Evolutionary conservation across 352 stramenopile genomes (phyloP).

Genomic region (Globisporangium lucens): DNA sequence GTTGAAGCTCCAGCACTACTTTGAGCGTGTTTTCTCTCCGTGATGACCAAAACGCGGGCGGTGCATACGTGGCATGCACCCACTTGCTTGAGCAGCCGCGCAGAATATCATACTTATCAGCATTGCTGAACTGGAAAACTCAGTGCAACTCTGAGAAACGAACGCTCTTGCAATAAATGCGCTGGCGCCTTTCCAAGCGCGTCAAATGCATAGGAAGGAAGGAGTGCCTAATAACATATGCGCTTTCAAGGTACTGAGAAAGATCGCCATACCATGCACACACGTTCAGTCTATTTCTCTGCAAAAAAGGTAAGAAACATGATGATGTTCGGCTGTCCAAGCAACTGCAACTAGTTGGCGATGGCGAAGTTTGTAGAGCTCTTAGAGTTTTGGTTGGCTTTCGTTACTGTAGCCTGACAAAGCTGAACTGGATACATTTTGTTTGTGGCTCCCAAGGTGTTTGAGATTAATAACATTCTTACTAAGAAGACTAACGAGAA

Average conservation of each 20-base stretch:
- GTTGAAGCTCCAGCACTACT: background rate
- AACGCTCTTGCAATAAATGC: background rate
- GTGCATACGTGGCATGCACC: conserved; percentile 1
- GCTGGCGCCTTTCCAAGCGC: background rate
- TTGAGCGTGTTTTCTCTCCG: background rate
- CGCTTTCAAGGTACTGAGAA: background rate
- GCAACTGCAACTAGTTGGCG: background rate
- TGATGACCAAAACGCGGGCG: background rate
- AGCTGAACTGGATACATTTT: background rate
- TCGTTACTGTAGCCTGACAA: background rate
- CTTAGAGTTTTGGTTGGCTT: background rate
- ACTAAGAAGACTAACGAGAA: background rate
- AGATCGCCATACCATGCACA: background rate
- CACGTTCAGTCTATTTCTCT: background rate
- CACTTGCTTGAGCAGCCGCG: background rate
- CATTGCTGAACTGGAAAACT: no score
- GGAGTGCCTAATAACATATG: background rate
- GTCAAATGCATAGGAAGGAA: background rate
- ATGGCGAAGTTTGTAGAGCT: background rate
- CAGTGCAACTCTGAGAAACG: no score
- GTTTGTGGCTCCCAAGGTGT: background rate
- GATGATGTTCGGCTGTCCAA: background rate
- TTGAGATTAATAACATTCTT: background rate
- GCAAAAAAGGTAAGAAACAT: background rate
- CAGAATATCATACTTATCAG: background rate